Base-by-base conservation (phyloP, 495 filamentous ascomycete species). In the Hyphodiscus hymeniophilus region DNA sequence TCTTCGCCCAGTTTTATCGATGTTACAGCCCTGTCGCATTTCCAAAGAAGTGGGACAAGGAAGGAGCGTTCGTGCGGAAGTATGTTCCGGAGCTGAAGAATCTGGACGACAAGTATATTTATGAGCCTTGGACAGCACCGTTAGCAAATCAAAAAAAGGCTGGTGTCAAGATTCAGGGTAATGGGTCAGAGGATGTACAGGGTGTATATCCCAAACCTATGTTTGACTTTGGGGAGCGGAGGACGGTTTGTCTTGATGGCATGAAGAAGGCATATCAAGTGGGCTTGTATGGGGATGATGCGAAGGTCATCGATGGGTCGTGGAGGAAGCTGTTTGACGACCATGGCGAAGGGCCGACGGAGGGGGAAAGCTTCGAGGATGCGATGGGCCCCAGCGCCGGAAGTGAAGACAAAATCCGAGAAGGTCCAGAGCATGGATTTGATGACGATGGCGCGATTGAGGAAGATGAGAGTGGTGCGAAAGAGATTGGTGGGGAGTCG, bases 81-180 rank as follows among this genome's bases (percentile, higher is more conserved):
- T 85, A 76, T 61, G 71, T 79, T 6, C 82, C 82, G 0, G 83
- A 86, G 51, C 60, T 87, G 33, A 65, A 65, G 33, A 49, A 69
- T 1, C 70, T 77, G 43, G 68, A 76, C 32, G 72, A 75, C 53
- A 85, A 84, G 51, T 85, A 71, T 47, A 84, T 87, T 32, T 87
- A 83, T 51, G 82, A 86, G 67, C 83, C 82, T 6, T 85, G 81
- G 81, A 81, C 76, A 50, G 77, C 81, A 48, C 76, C 75, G 6
- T 71, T 75, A 22, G 62, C 63, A 16, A 80, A 81, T 53, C 76
- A 81, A 62, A 79, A 72, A 53, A 69, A 67, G 46, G 79, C 77
- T 40, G 71, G 74, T 0, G 79, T 80, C 38, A 51, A 69, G 23
- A 34, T 57, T 7, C 21, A 36, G 34, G 47, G 39, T 11, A 47